Conservation (phyloP, 768 basidiomycete genomes). For the Termitomyces sp. region DNA sequence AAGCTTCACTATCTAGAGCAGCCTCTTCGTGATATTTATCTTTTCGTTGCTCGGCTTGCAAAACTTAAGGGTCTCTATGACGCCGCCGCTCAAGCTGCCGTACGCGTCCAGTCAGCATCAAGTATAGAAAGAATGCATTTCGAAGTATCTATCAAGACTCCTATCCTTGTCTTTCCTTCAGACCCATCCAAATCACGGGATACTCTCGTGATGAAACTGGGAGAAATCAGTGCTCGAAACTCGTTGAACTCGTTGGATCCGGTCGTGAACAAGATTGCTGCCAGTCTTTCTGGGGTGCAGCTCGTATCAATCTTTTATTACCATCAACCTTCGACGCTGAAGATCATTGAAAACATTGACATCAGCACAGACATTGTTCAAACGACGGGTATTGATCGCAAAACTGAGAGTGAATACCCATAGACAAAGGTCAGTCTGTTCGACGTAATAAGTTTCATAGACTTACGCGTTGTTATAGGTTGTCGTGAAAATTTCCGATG, state of each 20-base stretch:
- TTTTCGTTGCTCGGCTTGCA: constrained; percentile 81
- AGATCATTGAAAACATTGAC: constrained; percentile 90
- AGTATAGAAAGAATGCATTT: constrained; percentile 94
- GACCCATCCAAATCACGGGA: constrained; percentile 60
- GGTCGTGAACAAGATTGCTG: constrained; percentile 55
- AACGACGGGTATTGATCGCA: constrained; percentile 48
- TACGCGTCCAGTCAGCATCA: constrained; percentile 69
- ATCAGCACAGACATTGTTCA: constrained; percentile 69
- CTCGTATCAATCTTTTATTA: constrained; percentile 66
- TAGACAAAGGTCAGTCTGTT: constrained; percentile 63
- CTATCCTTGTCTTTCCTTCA: constrained; percentile 86
- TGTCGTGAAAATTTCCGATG: constrained; percentile 71
- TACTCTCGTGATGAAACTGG: constrained; percentile 75
- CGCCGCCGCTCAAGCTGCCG: constrained; percentile 88
- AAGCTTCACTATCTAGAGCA: constrained; percentile 85
- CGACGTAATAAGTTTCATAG: not conserved
- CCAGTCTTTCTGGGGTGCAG: constrained; percentile 80
- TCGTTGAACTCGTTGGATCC: constrained; percentile 59
- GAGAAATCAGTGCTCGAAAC: constrained; percentile 85
- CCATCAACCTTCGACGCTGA: constrained; percentile 51
- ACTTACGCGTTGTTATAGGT: constrained; percentile 42
- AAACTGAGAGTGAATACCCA: constrained; percentile 50
- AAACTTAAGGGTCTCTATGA: constrained; percentile 93
- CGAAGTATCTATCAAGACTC: constrained; percentile 84
- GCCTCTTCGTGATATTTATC: constrained; percentile 85